Evolutionary conservation across 1,139 yeast genomes (phyloP).

Genomic region (Eremothecium sinecaudum): DNA sequence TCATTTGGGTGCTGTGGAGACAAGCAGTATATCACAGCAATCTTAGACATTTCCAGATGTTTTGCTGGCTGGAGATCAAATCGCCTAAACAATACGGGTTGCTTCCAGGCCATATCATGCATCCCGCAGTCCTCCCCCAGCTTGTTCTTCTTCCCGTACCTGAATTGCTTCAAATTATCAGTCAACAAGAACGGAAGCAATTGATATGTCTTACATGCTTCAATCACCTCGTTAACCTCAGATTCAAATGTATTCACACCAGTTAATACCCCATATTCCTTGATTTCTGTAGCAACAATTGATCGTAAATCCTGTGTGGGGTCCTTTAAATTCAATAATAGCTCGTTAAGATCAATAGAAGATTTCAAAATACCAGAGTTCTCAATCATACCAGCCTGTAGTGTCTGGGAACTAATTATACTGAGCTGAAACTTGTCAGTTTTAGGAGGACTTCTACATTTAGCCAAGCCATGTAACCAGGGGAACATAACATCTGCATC

Average conservation of each 20-base stretch:
- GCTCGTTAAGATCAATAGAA: slow-evolving; percentile 50
- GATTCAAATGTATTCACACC: slow-evolving; percentile 6
- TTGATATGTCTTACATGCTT: slow-evolving; percentile 16
- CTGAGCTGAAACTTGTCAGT: slow-evolving; percentile 30
- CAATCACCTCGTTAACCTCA: slow-evolving; percentile 10
- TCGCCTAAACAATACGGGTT: slow-evolving; percentile 25
- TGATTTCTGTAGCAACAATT: slow-evolving; percentile 1
- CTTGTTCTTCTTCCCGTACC: slow-evolving; percentile 13
- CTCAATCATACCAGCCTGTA: slow-evolving; percentile 30
- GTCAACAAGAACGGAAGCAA: slow-evolving; percentile 25
- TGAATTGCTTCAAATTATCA: slow-evolving; percentile 19
- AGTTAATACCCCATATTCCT: not conserved
- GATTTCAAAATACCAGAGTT: slow-evolving; percentile 50
- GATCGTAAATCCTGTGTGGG: slow-evolving; percentile 13
- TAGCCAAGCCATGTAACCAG: slow-evolving; percentile 70
- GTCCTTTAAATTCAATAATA: slow-evolving; percentile 38
- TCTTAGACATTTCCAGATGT: slow-evolving; percentile 23
- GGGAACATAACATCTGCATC: slow-evolving; percentile 68
- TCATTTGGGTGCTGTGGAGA: slow-evolving; percentile 9
- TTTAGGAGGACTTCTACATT: slow-evolving; percentile 24
- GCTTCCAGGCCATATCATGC: slow-evolving; percentile 13
- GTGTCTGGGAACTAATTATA: slow-evolving; percentile 41
- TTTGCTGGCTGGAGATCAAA: slow-evolving; percentile 30
- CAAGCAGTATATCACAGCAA: slow-evolving; percentile 25
- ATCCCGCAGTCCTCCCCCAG: slow-evolving; percentile 2